phyloP scores from a whole-genome alignment of 371 early-diverging fungal species.

The Synchytrium microbalum region DNA sequence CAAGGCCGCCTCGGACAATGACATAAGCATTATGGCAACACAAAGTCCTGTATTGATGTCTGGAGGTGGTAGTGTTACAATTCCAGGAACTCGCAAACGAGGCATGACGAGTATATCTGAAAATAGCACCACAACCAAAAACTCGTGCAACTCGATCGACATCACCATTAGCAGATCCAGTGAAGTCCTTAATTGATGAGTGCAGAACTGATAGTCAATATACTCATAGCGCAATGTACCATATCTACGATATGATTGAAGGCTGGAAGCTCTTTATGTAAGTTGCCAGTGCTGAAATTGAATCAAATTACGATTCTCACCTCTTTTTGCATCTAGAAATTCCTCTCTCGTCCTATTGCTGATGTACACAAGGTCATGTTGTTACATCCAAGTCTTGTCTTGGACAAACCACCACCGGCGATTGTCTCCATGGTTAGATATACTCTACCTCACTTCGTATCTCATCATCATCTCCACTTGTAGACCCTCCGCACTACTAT shows the following conservation, averaged over 20 bases:
- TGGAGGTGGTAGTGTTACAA: not conserved
- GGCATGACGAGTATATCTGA: not conserved
- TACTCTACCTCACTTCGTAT: not conserved
- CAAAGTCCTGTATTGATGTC: not conserved
- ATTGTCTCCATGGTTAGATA: not conserved
- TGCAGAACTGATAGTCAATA: slow-evolving; percentile 4
- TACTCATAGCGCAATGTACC: slow-evolving; percentile 3
- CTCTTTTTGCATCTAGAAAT: no score
- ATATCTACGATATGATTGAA: slow-evolving; percentile 11
- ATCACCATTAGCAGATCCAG: not conserved
- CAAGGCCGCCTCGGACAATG: not conserved
- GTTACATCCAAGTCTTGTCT: not conserved
- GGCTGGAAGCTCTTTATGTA: not conserved
- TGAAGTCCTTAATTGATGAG: not conserved
- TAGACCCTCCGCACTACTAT: not conserved
- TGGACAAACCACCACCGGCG: not conserved
- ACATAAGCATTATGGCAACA: not conserved
- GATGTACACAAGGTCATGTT: no score
- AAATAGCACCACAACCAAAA: not conserved
- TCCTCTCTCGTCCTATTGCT: no score
- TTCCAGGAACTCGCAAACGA: slow-evolving; percentile 16
- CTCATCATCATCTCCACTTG: not conserved
- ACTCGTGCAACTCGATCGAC: no score
- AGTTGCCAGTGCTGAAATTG: not conserved
- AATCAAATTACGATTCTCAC: not conserved